These are phyloP conservation scores for Acanthamoeba divionensis DNA, from an alignment of 208 protist species.

Conservation along the genomic window DNA sequence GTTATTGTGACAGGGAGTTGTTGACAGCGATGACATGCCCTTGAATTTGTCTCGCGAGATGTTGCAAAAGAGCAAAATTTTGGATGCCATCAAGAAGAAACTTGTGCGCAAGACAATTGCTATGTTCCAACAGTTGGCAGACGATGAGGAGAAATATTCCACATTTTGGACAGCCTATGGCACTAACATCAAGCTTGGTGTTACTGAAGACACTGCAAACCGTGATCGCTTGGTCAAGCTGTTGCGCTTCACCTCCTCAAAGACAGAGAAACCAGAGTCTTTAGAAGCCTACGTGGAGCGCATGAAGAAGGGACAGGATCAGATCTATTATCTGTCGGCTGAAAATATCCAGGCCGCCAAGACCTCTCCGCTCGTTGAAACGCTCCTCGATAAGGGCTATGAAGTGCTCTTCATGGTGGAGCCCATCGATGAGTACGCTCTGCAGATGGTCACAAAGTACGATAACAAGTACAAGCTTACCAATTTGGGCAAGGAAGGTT, in stretches of 20 bases:
- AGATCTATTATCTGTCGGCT: conserved; percentile 86
- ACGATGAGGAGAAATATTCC: conserved; percentile 76
- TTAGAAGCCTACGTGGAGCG: conserved; percentile 88
- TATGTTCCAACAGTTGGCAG: conserved; percentile 78
- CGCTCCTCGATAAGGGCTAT: conserved; percentile 75
- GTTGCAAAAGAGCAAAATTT: conserved; percentile 81
- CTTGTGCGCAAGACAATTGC: conserved; percentile 88
- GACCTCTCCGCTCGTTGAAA: conserved; percentile 82
- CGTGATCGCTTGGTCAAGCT: conserved; percentile 93
- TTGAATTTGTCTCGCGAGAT: conserved; percentile 99
- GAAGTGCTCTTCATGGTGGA: conserved; percentile 93
- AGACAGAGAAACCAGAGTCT: conserved; percentile 79
- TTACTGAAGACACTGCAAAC: conserved; percentile 91
- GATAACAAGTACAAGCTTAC: conserved; percentile 91
- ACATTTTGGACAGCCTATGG: conserved; percentile 86
- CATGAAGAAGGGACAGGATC: conserved; percentile 83
- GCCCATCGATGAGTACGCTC: conserved; percentile 97
- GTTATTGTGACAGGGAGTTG: conserved; percentile 94
- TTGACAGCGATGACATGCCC: conserved; percentile 99
- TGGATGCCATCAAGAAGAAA: conserved; percentile 95
- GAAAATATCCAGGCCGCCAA: conserved; percentile 66
- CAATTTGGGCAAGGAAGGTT: conserved; percentile 94
- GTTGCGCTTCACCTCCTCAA: conserved; percentile 89
- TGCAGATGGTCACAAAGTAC: conserved; percentile 91
- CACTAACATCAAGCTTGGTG: conserved; percentile 95